Percentiles rank a stretch among this genome's conserved stretches.
These are phyloP conservation scores for Pseudofabraea citricarpa DNA, from an alignment of 2,329 filamentous ascomycete genomes.

Conservation along the genomic window DNA sequence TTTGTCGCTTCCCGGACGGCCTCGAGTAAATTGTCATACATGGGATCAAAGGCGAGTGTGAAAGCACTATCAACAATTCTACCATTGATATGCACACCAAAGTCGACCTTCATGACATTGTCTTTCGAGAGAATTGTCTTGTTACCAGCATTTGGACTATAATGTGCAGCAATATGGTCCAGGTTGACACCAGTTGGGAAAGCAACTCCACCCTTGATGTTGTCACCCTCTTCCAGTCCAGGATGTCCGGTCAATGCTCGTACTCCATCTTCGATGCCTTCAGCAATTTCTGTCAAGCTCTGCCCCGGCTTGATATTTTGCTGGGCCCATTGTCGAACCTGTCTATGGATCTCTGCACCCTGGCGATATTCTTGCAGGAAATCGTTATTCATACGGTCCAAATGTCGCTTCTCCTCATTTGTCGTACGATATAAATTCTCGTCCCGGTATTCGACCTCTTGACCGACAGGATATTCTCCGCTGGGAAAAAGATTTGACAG, in stretches of 20 bases:
- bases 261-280: slow-evolving; percentile 82
- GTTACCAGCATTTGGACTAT: slow-evolving; percentile 82
- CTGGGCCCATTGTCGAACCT: slow-evolving; percentile 80
- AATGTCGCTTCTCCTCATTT: slow-evolving; percentile 76
- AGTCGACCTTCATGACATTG: slow-evolving; percentile 72
- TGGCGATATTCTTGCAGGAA: slow-evolving; percentile 78
- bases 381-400: slow-evolving; percentile 75
- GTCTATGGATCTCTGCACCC: slow-evolving; percentile 82
- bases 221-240: slow-evolving; percentile 74
- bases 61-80: slow-evolving; percentile 69
- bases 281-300: slow-evolving; percentile 74
- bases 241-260: slow-evolving; percentile 71
- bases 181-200: slow-evolving; percentile 82
- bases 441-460: slow-evolving; percentile 72
- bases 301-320: slow-evolving; percentile 77
- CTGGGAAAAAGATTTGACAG: slow-evolving; percentile 71
- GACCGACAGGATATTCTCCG: slow-evolving; percentile 68
- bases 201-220: slow-evolving; percentile 73
- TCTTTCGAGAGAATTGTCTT: slow-evolving; percentile 63
- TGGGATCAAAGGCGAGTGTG: slow-evolving; percentile 62
- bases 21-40: slow-evolving; percentile 62
- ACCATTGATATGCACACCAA: slow-evolving; percentile 67
- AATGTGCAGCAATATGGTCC: slow-evolving; percentile 83
- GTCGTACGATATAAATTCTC: slow-evolving; percentile 79
- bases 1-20: slow-evolving; percentile 67